Evolutionary conservation across 805 yeast genomes (phyloP).

Genomic region (Hermanozyma aechmeae): DNA sequence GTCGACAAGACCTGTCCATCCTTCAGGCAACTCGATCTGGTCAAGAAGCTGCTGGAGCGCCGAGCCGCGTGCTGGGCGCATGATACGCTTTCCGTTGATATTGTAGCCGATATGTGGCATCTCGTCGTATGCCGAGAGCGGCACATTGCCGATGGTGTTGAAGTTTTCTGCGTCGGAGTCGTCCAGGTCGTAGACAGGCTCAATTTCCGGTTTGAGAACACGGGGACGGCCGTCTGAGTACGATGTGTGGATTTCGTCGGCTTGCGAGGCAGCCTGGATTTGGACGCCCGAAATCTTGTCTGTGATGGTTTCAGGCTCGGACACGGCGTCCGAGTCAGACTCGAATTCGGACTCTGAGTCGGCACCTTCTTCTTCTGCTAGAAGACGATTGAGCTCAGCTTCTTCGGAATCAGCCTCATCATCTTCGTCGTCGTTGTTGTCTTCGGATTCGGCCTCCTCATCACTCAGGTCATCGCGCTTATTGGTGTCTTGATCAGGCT

Average conservation of each 20-base stretch:
- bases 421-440: constrained; percentile 2
- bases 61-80: constrained; percentile 97
- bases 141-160: constrained; percentile 91
- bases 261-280: constrained; percentile 37
- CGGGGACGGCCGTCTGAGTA: constrained; percentile 79
- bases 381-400: constrained; percentile 52
- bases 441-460: constrained; percentile 10
- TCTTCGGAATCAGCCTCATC: constrained; percentile 3
- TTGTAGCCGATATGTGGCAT: constrained; percentile 97
- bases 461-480: constrained; percentile 35
- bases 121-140: constrained; percentile 88
- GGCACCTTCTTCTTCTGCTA: constrained; percentile 40
- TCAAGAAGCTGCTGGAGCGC: constrained; percentile 89
- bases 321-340: constrained; percentile 26
- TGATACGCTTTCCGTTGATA: constrained; percentile 93
- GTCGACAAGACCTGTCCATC: constrained; percentile 96
- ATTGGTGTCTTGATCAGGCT: background rate
- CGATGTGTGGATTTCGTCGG: constrained; percentile 31
- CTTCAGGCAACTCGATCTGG: constrained; percentile 89
- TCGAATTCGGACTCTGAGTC: constrained; percentile 1
- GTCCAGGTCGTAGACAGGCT: constrained; percentile 91
- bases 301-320: constrained; percentile 46
- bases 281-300: constrained; percentile 47
- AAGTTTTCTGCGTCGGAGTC: constrained; percentile 74
- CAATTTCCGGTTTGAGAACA: constrained; percentile 76